phyloP scores from a whole-genome alignment of 2,329 filamentous ascomycete species.

The Triangularia verruculosa region DNA sequence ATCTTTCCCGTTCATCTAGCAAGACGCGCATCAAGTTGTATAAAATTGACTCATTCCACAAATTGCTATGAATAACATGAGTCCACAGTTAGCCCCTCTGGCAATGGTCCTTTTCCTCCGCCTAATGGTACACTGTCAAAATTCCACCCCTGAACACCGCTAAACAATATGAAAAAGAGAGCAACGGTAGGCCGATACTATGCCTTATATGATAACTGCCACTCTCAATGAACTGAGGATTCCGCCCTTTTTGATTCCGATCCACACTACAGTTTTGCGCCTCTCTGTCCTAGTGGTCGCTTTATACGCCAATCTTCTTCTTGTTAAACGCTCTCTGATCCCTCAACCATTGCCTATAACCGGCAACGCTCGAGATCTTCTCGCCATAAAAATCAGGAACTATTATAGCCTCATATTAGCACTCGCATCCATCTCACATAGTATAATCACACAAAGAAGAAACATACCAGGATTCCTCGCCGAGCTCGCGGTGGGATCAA shows the following conservation, averaged over 20 bases:
- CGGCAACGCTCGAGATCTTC: constrained; percentile 90
- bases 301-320: constrained; percentile 59
- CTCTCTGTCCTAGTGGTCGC: constrained; percentile 35
- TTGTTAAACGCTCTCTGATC: constrained; percentile 96
- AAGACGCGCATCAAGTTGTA: not conserved
- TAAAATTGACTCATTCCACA: not conserved
- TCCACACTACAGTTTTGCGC: not conserved
- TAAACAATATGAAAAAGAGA: constrained; percentile 1
- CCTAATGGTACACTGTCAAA: constrained; percentile 24
- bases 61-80: constrained; percentile 16
- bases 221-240: not conserved
- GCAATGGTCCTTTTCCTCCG: constrained; percentile 11
- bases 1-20: constrained; percentile 51
- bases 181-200: not conserved
- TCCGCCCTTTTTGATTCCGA: not conserved
- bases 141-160: constrained; percentile 17
- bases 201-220: not conserved
- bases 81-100: constrained; percentile 20
- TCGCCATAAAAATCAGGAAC: constrained; percentile 98
- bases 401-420: constrained; percentile 26
- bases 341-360: constrained; percentile 94
- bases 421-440: not conserved
- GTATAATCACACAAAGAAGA: not conserved
- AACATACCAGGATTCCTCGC: constrained; percentile 74
- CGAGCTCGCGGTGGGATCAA: constrained; percentile 85